Base-by-base conservation (phyloP, 1,139 yeast species). In the Yamadazyma trypodendri region DNA sequence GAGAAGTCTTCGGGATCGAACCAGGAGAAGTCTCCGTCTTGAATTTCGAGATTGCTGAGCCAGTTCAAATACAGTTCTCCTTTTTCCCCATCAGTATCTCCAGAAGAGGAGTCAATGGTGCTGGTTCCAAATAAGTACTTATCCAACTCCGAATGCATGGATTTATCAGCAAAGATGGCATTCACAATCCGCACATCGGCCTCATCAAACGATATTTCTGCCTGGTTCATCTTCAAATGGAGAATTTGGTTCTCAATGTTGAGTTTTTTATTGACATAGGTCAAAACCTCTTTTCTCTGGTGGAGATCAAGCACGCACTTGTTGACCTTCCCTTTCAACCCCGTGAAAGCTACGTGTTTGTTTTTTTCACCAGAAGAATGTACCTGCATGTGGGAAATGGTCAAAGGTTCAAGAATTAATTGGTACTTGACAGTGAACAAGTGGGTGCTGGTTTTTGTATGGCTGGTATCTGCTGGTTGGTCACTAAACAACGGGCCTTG, bases 371-470 rank as follows among this genome's bases (percentile, higher is more conserved):
- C 56, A 3, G 71, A 61, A 27, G 77, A 75, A 51, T 82, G 87
- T 46, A 77, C 72, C 49, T 83, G 83, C 41, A 81, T 70, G 57
- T 89, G 94, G 0, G 92, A 72, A 8, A 90, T 68, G 34, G 77
- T 83, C 29, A 90, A 61, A 1, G 97, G 96, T 22, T 81, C 74
- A 35, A 90, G 67, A 17, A 77, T 74, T 22, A 94, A 74, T 50
- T 79, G 82, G 56, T 90, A 92, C 52, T 92, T 88, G 41, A 88
- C 78, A 0, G 96, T 85, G 55, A 74, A 81, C 28, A 92, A 59
- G 50, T 85, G 92, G 5, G 81, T 71, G 1, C 96, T 88, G 64
- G 90, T 84, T 51, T 85, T 86, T 13, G 70, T 67, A 31, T 68
- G 67, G 0, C 66, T 52, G 17, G 56, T 53, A 31, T 63, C 57